Conservation (phyloP, 2,329 filamentous ascomycete genomes). For the Cytospora chrysosperma region DNA sequence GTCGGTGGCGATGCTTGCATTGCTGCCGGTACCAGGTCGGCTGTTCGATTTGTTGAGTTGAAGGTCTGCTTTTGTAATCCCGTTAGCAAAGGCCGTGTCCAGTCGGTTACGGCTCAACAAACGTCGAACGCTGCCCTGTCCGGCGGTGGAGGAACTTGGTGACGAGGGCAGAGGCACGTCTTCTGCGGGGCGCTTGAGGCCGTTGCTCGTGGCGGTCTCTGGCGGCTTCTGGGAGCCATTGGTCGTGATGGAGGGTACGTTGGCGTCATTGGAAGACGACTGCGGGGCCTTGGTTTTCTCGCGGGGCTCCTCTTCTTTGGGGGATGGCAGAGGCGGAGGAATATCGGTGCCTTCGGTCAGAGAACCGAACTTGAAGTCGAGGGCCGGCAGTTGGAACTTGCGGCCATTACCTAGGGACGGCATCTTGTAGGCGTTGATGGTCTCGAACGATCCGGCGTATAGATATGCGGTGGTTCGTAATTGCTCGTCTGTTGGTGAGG, state of each 20-base stretch:
- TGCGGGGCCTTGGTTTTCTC: slow-evolving; percentile 39
- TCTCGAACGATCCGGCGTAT: background rate
- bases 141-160: slow-evolving; percentile 47
- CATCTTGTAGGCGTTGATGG: slow-evolving; percentile 27
- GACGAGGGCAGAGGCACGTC: slow-evolving; percentile 47
- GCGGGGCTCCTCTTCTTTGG: slow-evolving; percentile 46
- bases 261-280: slow-evolving; percentile 23
- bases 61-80: slow-evolving; percentile 40
- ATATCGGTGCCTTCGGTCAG: slow-evolving; percentile 62
- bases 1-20: slow-evolving; percentile 49
- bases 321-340: slow-evolving; percentile 57
- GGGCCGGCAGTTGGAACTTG: slow-evolving; percentile 55
- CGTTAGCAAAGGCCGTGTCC: slow-evolving; percentile 53
- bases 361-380: slow-evolving; percentile 58
- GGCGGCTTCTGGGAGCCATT: slow-evolving; percentile 41
- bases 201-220: slow-evolving; percentile 33
- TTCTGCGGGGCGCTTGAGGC: slow-evolving; percentile 51
- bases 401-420: slow-evolving; percentile 30
- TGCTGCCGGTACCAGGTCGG: slow-evolving; percentile 52
- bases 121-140: slow-evolving; percentile 56
- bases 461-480: background rate
- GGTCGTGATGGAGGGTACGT: slow-evolving; percentile 28
- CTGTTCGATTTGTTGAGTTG: slow-evolving; percentile 32
- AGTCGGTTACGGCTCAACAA: slow-evolving; percentile 56
- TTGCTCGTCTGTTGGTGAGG: slow-evolving; percentile 4